Conservation (phyloP, 441 rosid genomes). For the Omphalea diandra region DNA sequence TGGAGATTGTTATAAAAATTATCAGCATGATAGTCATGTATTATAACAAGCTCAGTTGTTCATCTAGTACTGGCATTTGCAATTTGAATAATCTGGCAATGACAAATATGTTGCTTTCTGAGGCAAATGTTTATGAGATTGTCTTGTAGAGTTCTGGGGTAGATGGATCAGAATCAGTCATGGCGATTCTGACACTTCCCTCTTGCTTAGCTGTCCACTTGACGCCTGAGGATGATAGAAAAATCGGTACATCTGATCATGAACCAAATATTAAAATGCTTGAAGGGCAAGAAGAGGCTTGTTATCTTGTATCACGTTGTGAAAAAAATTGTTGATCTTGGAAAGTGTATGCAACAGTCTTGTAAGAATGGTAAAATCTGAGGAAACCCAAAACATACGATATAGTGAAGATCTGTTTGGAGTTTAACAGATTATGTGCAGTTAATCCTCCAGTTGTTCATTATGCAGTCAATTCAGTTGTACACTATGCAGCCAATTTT, state of each 20-base stretch:
- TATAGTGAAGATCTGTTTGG: not conserved
- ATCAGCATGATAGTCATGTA: not conserved
- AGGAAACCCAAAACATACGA: not conserved
- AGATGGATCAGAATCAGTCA: not conserved
- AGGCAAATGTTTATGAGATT: not conserved
- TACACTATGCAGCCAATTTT: not conserved
- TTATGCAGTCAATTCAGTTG: too few species aligned
- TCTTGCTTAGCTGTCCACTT: not conserved
- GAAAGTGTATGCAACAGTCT: not conserved
- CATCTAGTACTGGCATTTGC: not conserved
- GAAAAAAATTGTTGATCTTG: not conserved
- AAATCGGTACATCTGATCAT: constrained; percentile 11
- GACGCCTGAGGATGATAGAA: not conserved
- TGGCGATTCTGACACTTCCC: not conserved
- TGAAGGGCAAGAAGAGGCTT: not conserved
- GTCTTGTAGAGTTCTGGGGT: not conserved
- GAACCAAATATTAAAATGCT: too few species aligned
- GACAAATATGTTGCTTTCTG: not conserved
- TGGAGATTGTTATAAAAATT: not conserved
- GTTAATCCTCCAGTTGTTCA: not conserved
- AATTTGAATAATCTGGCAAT: not conserved
- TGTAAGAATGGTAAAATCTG: not conserved
- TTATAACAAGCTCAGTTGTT: not conserved
- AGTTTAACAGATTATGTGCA: not conserved
- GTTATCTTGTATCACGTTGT: not conserved